These are phyloP conservation scores for Acorus gramineus DNA, from an alignment of 106 monocot species.

Conservation along the genomic window DNA sequence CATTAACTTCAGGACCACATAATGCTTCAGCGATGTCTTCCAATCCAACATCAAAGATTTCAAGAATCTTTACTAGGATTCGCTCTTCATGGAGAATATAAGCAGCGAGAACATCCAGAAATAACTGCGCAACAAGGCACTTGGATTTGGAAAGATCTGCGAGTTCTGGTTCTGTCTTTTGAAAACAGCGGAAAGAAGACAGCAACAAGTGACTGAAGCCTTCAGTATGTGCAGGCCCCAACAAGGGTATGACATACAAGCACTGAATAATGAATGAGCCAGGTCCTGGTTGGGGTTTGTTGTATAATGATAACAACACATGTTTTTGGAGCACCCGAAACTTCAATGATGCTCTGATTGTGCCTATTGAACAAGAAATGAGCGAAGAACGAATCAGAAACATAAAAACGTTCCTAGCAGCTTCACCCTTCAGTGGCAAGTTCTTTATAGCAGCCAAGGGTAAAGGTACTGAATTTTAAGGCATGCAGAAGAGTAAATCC, in stretches of 20 bases:
- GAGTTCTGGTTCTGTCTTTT: slow-evolving; percentile 11
- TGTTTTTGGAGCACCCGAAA: slow-evolving; percentile 72
- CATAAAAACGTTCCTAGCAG: background rate
- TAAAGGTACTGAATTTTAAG: no score
- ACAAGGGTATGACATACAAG: slow-evolving; percentile 65
- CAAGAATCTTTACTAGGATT: slow-evolving; percentile 67
- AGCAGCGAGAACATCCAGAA: slow-evolving; percentile 52
- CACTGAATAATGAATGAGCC: slow-evolving; percentile 66
- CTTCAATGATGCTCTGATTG: slow-evolving; percentile 72
- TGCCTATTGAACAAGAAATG: slow-evolving; percentile 27
- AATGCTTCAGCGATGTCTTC: slow-evolving; percentile 58
- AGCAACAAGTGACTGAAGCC: slow-evolving; percentile 87
- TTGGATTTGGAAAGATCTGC: slow-evolving; percentile 53
- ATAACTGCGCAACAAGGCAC: slow-evolving; percentile 38
- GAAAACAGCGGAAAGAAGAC: slow-evolving; percentile 59
- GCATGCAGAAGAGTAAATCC: no score
- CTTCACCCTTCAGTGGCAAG: background rate
- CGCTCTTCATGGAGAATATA: slow-evolving; percentile 63
- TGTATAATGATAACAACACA: slow-evolving; percentile 46
- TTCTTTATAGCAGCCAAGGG: background rate
- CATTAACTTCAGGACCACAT: slow-evolving; percentile 23
- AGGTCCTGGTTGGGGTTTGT: slow-evolving; percentile 52
- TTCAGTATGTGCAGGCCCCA: slow-evolving; percentile 72
- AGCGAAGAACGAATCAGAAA: background rate
- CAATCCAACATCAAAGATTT: slow-evolving; percentile 59